Conservation (phyloP, 2,329 filamentous ascomycete genomes). For the Penicillium sp. region DNA sequence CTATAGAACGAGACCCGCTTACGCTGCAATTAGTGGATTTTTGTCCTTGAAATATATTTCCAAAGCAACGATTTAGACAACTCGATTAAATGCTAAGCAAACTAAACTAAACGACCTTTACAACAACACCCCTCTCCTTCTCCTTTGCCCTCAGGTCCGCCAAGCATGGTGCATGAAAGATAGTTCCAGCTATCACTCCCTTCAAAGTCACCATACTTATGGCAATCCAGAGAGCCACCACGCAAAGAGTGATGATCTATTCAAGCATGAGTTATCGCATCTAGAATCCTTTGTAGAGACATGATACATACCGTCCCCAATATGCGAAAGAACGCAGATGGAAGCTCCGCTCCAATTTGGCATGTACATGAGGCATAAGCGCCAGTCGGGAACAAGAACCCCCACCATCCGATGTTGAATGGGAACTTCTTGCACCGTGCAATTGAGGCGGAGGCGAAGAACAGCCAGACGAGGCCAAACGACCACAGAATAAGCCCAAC, state of each 20-base stretch:
- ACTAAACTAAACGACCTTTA: slow-evolving; percentile 25
- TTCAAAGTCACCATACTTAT: slow-evolving; percentile 56
- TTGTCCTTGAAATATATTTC: neutral
- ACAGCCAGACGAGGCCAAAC: slow-evolving; percentile 47
- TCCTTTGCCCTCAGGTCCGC: slow-evolving; percentile 37
- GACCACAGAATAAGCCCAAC: slow-evolving; percentile 45
- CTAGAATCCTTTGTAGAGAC: neutral
- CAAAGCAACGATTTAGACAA: neutral
- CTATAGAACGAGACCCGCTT: neutral
- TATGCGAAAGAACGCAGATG: slow-evolving; percentile 60
- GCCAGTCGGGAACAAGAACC: slow-evolving; percentile 64
- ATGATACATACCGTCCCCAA: slow-evolving; percentile 53
- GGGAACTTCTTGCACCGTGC: slow-evolving; percentile 50
- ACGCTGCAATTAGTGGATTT: slow-evolving; percentile 11
- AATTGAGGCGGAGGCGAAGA: slow-evolving; percentile 45
- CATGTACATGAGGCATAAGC: slow-evolving; percentile 57
- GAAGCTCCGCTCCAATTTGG: slow-evolving; percentile 55
- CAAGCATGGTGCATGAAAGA: slow-evolving; percentile 63
- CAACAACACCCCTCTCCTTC: slow-evolving; percentile 22
- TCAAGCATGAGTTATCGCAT: neutral
- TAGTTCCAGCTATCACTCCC: slow-evolving; percentile 53
- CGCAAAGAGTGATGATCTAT: slow-evolving; percentile 55
- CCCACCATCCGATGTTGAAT: slow-evolving; percentile 69
- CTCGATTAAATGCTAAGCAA: neutral
- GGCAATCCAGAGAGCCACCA: slow-evolving; percentile 62